Evolutionary conservation across 2,329 filamentous ascomycete species (phyloP).

Genomic region (Berkeleyomyces basicola): DNA sequence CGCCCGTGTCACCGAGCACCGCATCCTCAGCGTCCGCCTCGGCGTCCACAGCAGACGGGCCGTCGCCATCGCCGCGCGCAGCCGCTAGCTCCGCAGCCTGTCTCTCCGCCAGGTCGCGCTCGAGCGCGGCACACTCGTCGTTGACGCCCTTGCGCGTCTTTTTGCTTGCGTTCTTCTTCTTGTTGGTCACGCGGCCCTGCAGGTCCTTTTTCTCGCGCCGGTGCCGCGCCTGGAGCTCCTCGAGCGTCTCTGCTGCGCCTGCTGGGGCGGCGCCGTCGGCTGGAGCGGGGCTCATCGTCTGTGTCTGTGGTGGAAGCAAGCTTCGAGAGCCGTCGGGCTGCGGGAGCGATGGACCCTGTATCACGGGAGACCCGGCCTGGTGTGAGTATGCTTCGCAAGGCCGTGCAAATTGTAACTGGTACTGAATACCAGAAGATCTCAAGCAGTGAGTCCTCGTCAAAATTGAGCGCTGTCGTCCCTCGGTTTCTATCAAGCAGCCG

Average conservation of each 20-base stretch:
- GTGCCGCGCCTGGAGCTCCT: constrained; percentile 64
- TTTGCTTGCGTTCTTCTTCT: constrained; percentile 94
- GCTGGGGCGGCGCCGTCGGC: background rate
- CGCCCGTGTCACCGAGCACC: background rate
- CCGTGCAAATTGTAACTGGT: too few relatives aligned
- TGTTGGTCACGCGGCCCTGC: constrained; percentile 70
- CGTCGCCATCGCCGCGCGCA: constrained; percentile 17
- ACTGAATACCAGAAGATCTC: too few relatives aligned
- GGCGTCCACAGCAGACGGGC: background rate
- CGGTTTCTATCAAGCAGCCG: too few relatives aligned
- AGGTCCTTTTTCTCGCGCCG: constrained; percentile 80
- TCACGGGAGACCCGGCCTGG: too few relatives aligned
- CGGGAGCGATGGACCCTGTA: too few relatives aligned
- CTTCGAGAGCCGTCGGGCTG: too few relatives aligned
- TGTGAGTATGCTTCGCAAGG: too few relatives aligned
- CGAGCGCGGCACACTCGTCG: constrained; percentile 56
- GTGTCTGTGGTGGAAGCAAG: background rate
- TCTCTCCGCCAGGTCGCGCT: constrained; percentile 46
- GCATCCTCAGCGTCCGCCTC: constrained; percentile 10
- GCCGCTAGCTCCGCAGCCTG: constrained; percentile 44
- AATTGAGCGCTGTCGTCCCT: too few relatives aligned
- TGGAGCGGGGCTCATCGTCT: background rate
- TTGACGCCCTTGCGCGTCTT: constrained; percentile 62
- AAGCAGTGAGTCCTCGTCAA: too few relatives aligned
- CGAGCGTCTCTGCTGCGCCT: constrained; percentile 38